These are phyloP conservation scores for Roridomyces roridus DNA, from an alignment of 768 basidiomycete genomes.

Conservation along the genomic window DNA sequence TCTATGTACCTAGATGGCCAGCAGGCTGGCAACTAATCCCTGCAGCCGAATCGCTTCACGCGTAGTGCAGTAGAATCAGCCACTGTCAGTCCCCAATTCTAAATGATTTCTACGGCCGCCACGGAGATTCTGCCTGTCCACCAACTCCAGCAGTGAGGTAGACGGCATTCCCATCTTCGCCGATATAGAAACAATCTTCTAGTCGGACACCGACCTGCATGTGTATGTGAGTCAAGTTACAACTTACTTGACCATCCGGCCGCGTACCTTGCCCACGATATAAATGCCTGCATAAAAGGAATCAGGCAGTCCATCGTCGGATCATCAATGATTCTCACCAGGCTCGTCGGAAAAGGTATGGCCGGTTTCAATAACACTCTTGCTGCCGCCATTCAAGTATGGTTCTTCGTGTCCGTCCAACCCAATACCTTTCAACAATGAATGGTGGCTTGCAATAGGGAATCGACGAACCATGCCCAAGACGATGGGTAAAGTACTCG, in stretches of 20 bases:
- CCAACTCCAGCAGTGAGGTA: constrained; percentile 73
- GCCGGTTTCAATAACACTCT: constrained; percentile 61
- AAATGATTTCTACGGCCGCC: constrained; percentile 39
- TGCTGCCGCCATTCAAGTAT: constrained; percentile 76
- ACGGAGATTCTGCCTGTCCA: constrained; percentile 55
- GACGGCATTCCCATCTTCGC: constrained; percentile 54
- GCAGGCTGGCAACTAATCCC: too few species aligned
- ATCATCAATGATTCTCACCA: constrained; percentile 35
- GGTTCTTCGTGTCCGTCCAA: constrained; percentile 85
- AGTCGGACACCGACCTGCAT: constrained; percentile 75
- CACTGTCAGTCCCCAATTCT: too few species aligned
- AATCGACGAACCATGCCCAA: constrained; percentile 70
- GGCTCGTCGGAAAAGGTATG: constrained; percentile 88
- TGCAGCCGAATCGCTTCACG: too few species aligned
- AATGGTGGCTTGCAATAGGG: not conserved
- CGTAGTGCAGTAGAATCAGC: not conserved
- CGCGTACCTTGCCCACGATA: constrained; percentile 66
- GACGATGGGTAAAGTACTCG: constrained; percentile 77
- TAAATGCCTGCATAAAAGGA: constrained; percentile 45
- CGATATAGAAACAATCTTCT: constrained; percentile 83
- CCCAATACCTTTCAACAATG: constrained; percentile 68
- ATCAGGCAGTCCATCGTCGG: not conserved
- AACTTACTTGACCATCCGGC: not conserved
- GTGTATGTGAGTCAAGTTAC: not conserved
- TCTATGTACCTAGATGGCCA: too few species aligned